Conservation (phyloP, 2,329 filamentous ascomycete species). For the Aspergillus chevalieri region DNA sequence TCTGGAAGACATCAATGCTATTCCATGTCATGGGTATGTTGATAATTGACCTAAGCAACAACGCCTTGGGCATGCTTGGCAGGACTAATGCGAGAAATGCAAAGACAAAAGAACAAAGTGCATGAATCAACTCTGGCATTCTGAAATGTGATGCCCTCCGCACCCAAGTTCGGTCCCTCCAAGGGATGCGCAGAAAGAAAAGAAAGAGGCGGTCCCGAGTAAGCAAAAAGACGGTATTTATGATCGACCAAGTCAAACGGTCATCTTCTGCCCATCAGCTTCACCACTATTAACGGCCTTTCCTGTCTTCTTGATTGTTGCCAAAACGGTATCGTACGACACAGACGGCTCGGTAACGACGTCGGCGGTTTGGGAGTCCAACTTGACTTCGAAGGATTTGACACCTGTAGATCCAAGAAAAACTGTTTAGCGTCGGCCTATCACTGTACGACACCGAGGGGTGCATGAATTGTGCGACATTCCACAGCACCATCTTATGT, state of each 20-base stretch:
- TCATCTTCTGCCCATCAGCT: conserved; percentile 37
- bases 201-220: background rate
- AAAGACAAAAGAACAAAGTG: background rate
- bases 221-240: background rate
- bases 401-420: conserved; percentile 54
- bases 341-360: conserved; percentile 65
- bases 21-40: conserved; percentile 1
- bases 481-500: background rate
- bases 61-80: background rate
- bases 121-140: background rate
- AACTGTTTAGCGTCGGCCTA: background rate
- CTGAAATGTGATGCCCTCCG: too few relatives aligned
- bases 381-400: conserved; percentile 77
- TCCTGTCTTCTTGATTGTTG: conserved; percentile 90
- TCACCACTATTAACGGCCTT: conserved; percentile 72
- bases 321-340: conserved; percentile 72
- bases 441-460: background rate
- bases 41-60: background rate
- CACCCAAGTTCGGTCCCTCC: background rate
- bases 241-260: conserved; percentile 22
- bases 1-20: background rate
- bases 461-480: background rate
- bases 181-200: background rate
- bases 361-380: conserved; percentile 77
- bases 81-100: background rate